Percentiles rank a stretch among this genome's conserved stretches.
These are phyloP conservation scores for Jatropha curcas DNA, from an alignment of 345 rosid species.

Conservation along the genomic window DNA sequence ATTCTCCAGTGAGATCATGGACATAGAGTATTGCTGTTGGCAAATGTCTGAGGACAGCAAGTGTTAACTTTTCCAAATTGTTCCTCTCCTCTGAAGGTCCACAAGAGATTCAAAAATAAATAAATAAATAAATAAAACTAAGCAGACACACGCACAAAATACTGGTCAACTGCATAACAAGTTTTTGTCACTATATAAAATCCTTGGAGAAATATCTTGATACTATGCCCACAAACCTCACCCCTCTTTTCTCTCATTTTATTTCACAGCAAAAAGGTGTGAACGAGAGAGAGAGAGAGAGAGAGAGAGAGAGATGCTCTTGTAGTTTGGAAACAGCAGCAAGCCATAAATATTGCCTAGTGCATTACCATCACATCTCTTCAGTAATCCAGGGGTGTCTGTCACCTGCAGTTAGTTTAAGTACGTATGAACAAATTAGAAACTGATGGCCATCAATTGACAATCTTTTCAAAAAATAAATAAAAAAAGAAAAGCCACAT, in stretches of 20 bases:
- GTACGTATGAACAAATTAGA: constrained; percentile 16
- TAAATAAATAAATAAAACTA: neutral
- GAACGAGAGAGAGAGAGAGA: neutral
- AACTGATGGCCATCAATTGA: neutral
- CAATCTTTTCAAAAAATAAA: neutral
- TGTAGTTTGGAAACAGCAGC: neutral
- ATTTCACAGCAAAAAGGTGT: neutral
- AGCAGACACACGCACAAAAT: too few species aligned
- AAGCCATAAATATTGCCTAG: neutral
- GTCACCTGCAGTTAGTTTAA: constrained; percentile 64
- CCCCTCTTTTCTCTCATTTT: neutral
- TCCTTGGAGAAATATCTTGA: neutral
- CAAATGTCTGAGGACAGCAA: constrained; percentile 87
- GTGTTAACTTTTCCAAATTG: constrained; percentile 87
- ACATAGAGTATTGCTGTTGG: constrained; percentile 91
- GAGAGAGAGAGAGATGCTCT: neutral
- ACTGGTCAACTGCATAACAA: neutral
- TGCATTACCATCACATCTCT: constrained; percentile 74
- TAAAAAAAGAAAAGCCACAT: too few species aligned
- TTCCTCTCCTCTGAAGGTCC: constrained; percentile 72
- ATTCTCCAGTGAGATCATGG: constrained; percentile 93
- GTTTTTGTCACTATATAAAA: neutral
- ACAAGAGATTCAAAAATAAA: neutral
- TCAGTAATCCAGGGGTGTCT: constrained; percentile 92
- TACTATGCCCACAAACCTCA: neutral